phyloP scores from a whole-genome alignment of 768 basidiomycete species.

The Collybiopsis confluens region DNA sequence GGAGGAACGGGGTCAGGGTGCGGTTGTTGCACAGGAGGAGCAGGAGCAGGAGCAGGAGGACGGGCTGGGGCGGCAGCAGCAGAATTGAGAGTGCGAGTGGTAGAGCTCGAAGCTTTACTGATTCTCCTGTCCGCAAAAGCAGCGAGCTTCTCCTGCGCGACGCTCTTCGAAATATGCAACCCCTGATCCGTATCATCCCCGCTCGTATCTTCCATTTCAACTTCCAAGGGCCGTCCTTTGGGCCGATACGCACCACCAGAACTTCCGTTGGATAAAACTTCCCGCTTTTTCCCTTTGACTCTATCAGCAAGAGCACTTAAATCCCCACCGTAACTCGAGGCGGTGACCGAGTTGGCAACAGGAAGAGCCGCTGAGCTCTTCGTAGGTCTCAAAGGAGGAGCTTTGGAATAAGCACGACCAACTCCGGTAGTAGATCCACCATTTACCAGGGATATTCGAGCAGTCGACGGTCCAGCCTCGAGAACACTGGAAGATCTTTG shows the following conservation, averaged over 20 bases:
- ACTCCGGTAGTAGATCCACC: no score
- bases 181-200: slow-evolving; percentile 40
- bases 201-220: slow-evolving; percentile 65
- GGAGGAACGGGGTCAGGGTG: slow-evolving; percentile 10
- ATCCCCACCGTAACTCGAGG: slow-evolving; percentile 3
- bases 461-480: neutral
- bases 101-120: neutral
- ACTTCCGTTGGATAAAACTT: slow-evolving; percentile 25
- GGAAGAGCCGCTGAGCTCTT: slow-evolving; percentile 61
- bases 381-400: slow-evolving; percentile 37
- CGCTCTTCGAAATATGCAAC: slow-evolving; percentile 55
- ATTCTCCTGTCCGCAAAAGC: slow-evolving; percentile 4
- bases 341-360: slow-evolving; percentile 30
- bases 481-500: no score
- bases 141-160: slow-evolving; percentile 55
- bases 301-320: neutral
- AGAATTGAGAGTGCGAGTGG: slow-evolving; percentile 2
- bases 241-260: slow-evolving; percentile 49
- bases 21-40: slow-evolving; percentile 3
- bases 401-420: slow-evolving; percentile 7
- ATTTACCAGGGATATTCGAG: neutral
- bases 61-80: neutral
- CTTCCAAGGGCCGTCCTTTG: slow-evolving; percentile 58
- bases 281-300: slow-evolving; percentile 5
- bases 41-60: slow-evolving; percentile 3